These are phyloP conservation scores for Fusarium sp. DNA, from an alignment of 2,329 filamentous ascomycete genomes.

Conservation along the genomic window DNA sequence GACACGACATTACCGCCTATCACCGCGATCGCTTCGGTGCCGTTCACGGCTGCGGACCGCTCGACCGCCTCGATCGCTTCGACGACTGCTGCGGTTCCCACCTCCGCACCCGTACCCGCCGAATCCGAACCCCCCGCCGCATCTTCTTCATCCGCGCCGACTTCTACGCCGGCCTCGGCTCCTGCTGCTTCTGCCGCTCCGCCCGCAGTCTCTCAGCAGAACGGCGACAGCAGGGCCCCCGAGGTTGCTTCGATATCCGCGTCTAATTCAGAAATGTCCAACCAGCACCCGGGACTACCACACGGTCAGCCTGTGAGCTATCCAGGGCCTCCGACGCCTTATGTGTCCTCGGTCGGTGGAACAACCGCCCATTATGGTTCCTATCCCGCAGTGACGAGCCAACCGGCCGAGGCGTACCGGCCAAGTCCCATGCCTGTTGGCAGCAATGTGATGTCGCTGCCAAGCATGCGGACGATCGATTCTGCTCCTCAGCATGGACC, in stretches of 20 bases:
- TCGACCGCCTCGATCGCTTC: slow-evolving; percentile 39
- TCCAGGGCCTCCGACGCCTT: slow-evolving; percentile 46
- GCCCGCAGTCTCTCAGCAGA: slow-evolving; percentile 48
- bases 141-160: slow-evolving; percentile 32
- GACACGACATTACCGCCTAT: slow-evolving; percentile 40
- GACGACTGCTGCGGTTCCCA: slow-evolving; percentile 35
- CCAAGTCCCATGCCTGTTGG: slow-evolving; percentile 48
- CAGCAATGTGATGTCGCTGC: slow-evolving; percentile 55
- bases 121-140: slow-evolving; percentile 36
- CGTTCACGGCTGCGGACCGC: slow-evolving; percentile 34
- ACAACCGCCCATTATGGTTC: slow-evolving; percentile 52
- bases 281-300: slow-evolving; percentile 52
- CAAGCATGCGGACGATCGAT: slow-evolving; percentile 61
- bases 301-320: slow-evolving; percentile 53
- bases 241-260: slow-evolving; percentile 46
- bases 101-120: slow-evolving; percentile 35
- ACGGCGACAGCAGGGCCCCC: slow-evolving; percentile 53
- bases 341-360: slow-evolving; percentile 42
- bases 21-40: slow-evolving; percentile 36
- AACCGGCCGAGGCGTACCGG: slow-evolving; percentile 52
- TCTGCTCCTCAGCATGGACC: slow-evolving; percentile 51
- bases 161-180: slow-evolving; percentile 35
- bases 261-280: slow-evolving; percentile 54
- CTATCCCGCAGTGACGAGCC: slow-evolving; percentile 51
- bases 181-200: slow-evolving; percentile 38